A percentile compares a stretch with the other conserved stretches of the same genome.
phyloP scores from a whole-genome alignment of 768 basidiomycete genomes.

The Glaciozyma antarctica region DNA sequence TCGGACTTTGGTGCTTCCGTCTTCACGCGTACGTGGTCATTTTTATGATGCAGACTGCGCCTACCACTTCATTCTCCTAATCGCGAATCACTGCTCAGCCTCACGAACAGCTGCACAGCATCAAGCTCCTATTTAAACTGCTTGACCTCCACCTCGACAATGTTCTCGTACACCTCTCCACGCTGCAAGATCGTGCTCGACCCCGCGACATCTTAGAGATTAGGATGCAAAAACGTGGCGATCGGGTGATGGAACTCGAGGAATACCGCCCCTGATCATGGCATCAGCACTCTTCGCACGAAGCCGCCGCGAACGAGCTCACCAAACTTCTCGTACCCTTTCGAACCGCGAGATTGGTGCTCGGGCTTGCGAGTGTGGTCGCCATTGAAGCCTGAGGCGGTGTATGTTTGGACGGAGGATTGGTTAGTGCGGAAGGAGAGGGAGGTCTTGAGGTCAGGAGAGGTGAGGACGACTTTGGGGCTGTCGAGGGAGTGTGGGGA shows the following conservation, averaged over 20 bases:
- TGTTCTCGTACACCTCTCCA: constrained; percentile 26
- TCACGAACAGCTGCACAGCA: too few species aligned
- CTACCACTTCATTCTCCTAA: too few species aligned
- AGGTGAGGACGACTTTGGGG: constrained; percentile 14
- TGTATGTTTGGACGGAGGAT: constrained; percentile 23
- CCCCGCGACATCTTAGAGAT: not conserved
- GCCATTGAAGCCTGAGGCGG: constrained; percentile 8
- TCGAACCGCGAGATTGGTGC: not conserved
- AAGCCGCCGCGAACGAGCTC: not conserved
- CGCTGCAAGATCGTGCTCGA: constrained; percentile 12
- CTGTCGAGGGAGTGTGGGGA: not conserved
- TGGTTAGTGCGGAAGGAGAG: constrained; percentile 20
- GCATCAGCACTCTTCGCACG: not conserved
- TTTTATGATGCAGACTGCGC: too few species aligned
- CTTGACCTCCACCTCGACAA: constrained; percentile 19
- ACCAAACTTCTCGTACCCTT: not conserved
- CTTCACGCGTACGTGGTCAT: too few species aligned
- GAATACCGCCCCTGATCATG: constrained; percentile 15
- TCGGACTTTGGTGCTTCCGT: too few species aligned
- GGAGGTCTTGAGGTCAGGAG: constrained; percentile 5
- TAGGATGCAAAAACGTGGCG: constrained; percentile 14
- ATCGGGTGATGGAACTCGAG: constrained; percentile 30
- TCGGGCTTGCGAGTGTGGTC: constrained; percentile 8
- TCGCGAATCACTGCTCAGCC: too few species aligned
- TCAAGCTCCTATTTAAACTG: too few species aligned